Evolutionary conservation across 2,329 filamentous ascomycete genomes (phyloP).

Genomic region (Ascochyta pisi): DNA sequence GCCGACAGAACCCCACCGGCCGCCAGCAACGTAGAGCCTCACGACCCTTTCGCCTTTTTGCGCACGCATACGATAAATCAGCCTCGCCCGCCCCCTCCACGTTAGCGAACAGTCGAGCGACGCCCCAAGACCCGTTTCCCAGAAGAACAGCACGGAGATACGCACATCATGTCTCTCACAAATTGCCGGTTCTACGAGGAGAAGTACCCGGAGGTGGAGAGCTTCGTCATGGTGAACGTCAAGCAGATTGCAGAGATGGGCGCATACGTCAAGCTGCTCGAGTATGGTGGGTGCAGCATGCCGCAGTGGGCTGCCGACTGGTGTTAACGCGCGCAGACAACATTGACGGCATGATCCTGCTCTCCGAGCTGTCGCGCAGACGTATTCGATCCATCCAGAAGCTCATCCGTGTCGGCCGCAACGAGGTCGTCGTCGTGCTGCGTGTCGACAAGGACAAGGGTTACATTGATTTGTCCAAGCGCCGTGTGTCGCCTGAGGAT

Average conservation of each 20-base stretch:
- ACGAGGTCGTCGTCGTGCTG: constrained; percentile 97
- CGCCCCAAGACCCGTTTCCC: constrained; percentile 8
- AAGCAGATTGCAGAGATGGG: constrained; percentile 99
- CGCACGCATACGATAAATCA: constrained; percentile 7
- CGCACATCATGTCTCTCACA: constrained; percentile 82
- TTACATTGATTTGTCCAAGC: constrained; percentile 99
- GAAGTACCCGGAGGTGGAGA: constrained; percentile 97
- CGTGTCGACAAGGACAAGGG: constrained; percentile 99
- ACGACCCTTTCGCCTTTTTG: constrained; percentile 2
- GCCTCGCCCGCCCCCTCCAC: constrained; percentile 16
- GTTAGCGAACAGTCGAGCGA: constrained; percentile 17
- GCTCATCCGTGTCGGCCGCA: constrained; percentile 95
- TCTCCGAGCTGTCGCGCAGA: constrained; percentile 95
- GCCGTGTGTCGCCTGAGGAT: constrained; percentile 95
- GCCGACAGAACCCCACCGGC: constrained; percentile 14
- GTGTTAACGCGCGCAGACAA: constrained; percentile 67
- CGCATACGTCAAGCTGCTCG: constrained; percentile 98
- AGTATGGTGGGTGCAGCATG: constrained; percentile 66
- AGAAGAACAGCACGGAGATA: constrained; percentile 20
- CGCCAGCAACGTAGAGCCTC: constrained; percentile 13
- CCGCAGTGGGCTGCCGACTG: background rate
- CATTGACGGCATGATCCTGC: constrained; percentile 99
- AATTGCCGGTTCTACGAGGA: constrained; percentile 98
- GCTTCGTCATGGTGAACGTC: constrained; percentile 99
- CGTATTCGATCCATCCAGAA: constrained; percentile 99